Evolutionary conservation across 441 rosid species (phyloP), one percentile per base, ranked within the genome.

Genomic region (Gossypium lobatum): DNA sequence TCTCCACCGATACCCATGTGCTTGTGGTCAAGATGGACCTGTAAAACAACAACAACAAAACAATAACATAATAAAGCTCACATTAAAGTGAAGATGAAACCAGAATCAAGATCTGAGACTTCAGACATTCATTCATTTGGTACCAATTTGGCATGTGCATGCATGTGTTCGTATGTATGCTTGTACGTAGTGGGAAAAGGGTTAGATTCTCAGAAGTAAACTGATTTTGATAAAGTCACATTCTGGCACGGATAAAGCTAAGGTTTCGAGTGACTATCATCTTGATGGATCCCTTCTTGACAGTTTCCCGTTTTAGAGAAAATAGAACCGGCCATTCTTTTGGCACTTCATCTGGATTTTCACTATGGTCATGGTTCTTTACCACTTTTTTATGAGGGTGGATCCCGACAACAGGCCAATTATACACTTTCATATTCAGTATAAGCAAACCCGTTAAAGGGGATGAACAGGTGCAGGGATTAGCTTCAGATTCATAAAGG

Each of bases 21-120:
- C 82, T 87, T 91, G 83, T 95, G 98, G 84, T 93, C 99, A 25
- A 95, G 93, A 83, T 95, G 99, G 68, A 95, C 99, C 99, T 95
- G 78, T 66, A 81, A 72, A 8, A 57, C 57, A 64, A 71, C 3
- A 57, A 21, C 31, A 57, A 21, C 23, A 37, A 73, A 74, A 64
- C 62, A 26, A 26, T 45, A 21, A 13, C 1, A 18, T 50, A 37
- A 73, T 31, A 64, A 14, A 34, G 46, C 42, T 50, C 7, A 64
- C 23, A 46, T 26, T 60, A 2, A 58, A 48, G 58, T 14, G 57
- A 67, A 48, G 21, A 25, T 25, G 62, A 21, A 58, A 26, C 18
- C 42, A 28, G n/a, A 20, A 57, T 57, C 28, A 1, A 3, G 21
- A 55, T 10, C 60, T 18, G 25, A 20, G 14, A 3, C 61, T 10